Conservation (phyloP, 2,329 filamentous ascomycete species). For the Botrytis cinerea region DNA sequence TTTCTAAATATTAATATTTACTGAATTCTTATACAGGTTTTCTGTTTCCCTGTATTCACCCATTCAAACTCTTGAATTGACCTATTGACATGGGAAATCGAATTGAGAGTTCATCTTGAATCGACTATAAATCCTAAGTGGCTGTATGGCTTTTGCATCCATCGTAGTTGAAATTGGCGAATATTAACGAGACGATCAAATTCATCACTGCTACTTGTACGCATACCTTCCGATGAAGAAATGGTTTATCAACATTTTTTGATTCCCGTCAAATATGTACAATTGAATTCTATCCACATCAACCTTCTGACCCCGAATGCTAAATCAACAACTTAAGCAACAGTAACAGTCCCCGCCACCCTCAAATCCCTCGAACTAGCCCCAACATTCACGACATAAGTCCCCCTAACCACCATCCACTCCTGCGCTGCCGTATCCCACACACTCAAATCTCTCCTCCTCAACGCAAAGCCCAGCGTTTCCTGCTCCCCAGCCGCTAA, state of each 20-base stretch:
- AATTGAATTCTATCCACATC: not conserved
- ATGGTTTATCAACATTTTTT: not conserved
- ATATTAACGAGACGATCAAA: no score
- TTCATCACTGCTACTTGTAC: not conserved
- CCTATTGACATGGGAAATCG: no score
- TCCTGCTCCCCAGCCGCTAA: conserved; percentile 28
- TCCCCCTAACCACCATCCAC: conserved; percentile 3
- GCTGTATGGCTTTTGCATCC: no score
- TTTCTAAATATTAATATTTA: no score
- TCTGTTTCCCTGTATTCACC: no score
- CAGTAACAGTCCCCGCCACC: not conserved
- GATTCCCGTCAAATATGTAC: not conserved
- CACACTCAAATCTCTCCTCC: conserved; percentile 23
- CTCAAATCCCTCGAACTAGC: conserved; percentile 12
- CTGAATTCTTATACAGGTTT: no score
- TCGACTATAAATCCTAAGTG: no score
- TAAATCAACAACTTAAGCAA: not conserved
- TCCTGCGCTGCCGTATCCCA: conserved; percentile 6
- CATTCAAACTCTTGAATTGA: no score
- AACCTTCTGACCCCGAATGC: not conserved
- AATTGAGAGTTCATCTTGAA: no score
- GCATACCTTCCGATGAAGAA: not conserved
- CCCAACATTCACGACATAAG: conserved; percentile 4
- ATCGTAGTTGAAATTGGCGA: no score
- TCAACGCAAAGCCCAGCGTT: conserved; percentile 72